Base-by-base conservation (phyloP, 208 protist species). In the Leishmania gerbilli region DNA sequence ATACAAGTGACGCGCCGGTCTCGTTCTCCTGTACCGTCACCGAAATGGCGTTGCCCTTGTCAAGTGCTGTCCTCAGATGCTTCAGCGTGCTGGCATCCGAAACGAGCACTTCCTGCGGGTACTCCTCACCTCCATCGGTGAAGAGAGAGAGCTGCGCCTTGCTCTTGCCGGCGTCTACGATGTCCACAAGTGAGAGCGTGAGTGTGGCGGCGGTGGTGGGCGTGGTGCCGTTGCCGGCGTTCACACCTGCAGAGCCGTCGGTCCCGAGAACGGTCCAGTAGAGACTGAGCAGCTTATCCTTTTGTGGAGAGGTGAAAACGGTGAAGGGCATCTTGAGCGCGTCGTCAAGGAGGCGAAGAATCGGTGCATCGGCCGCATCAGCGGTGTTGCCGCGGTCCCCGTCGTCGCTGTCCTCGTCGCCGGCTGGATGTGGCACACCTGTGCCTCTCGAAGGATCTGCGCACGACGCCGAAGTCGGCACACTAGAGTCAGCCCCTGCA, bases 321-420 rank as follows among this genome's bases (percentile, higher is more conserved):
- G 82, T 88, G 67, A 91, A 91, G 24, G 88, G 88, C 88, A 91
- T 91, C 75, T 91, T 91, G 3, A 91, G 79, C 1, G 88, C 88
- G 51, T 91, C 88, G 31, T 91, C 88, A 2, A 91, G 82, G 1
- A 91, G 86, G n/a, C 64, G 34, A 8, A 88, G 69, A 62, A 91
- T 80, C 1, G 83, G 83, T 5, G 81, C 81, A 45, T 87, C 88
- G 1, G 77, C 77, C 27, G 72, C 62, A 55, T 71, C 49, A 55
- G 62, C 71, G 37, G 45, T 67, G 74, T 24, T 45, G 69, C 71
- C 62, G 71, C 42, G 71, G 64, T 81, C 71, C 5, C 7, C 62
- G 11, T 76, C 76, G 2, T 74, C 49, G 17, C 53, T n/a, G 31
- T 77, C 79, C 7, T 7, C 2, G 49, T 69, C n/a, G 31, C n/a